Conservation (phyloP, 257 asterid species). For the Linderniella brevidens region DNA sequence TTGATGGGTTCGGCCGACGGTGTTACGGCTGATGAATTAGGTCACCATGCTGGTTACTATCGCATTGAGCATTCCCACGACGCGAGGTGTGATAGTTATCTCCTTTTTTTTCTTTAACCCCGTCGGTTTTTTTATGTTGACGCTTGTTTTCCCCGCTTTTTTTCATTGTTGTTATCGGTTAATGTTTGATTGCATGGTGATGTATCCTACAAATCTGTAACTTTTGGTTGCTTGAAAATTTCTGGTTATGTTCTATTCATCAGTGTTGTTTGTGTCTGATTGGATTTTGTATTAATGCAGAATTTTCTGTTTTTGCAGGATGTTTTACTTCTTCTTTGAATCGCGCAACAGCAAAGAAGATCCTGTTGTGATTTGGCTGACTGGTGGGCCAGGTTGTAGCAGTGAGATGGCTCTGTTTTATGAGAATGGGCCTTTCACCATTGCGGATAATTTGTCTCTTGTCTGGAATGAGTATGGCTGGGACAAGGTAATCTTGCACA, state of each 20-base stretch:
- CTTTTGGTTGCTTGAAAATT: neutral
- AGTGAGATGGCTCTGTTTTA: slow-evolving; percentile 94
- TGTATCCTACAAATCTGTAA: neutral
- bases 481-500: slow-evolving; percentile 26
- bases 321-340: slow-evolving; percentile 91
- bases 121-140: neutral
- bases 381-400: slow-evolving; percentile 99
- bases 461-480: slow-evolving; percentile 69
- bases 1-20: slow-evolving; percentile 28
- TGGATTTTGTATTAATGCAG: slow-evolving; percentile 7
- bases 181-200: neutral
- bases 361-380: slow-evolving; percentile 95
- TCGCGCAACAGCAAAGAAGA: slow-evolving; percentile 58
- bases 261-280: slow-evolving; percentile 3
- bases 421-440: slow-evolving; percentile 83
- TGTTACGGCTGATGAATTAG: slow-evolving; percentile 42
- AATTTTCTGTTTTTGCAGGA: slow-evolving; percentile 27
- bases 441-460: slow-evolving; percentile 63
- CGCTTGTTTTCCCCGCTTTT: neutral
- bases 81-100: slow-evolving; percentile 37
- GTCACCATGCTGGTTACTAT: slow-evolving; percentile 89
- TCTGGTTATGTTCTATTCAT: slow-evolving; percentile 3
- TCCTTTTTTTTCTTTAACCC: neutral
- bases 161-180: neutral
- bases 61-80: slow-evolving; percentile 61